Evolutionary conservation across 495 filamentous ascomycete genomes (phyloP).

Genomic region (Podospora comata): DNA sequence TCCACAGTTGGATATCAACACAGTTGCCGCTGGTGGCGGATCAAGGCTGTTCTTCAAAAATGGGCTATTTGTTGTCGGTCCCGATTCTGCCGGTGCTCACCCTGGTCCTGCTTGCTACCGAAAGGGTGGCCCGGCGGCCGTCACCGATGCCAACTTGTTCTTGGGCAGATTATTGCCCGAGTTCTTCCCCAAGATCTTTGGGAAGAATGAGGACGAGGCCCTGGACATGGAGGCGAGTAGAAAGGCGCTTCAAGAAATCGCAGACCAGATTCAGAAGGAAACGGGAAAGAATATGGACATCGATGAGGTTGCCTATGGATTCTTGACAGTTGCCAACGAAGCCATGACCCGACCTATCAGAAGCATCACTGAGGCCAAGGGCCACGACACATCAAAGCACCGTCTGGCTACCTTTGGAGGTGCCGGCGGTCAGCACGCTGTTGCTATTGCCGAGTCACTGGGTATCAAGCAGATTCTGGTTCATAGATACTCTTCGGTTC

Average conservation of each 20-base stretch:
- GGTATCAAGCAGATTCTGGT: constrained; percentile 85
- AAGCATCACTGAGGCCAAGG: constrained; percentile 88
- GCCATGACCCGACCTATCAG: constrained; percentile 93
- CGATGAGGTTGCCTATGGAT: constrained; percentile 88
- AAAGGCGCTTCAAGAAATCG: constrained; percentile 72
- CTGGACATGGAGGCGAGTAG: constrained; percentile 76
- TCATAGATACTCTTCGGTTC: constrained; percentile 88
- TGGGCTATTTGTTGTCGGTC: constrained; percentile 93
- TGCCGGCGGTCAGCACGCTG: constrained; percentile 92
- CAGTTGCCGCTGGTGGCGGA: constrained; percentile 90
- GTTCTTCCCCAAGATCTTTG: constrained; percentile 97
- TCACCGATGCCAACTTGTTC: constrained; percentile 92
- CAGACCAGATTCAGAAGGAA: constrained; percentile 71
- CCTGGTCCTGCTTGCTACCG: constrained; percentile 93
- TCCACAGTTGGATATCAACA: constrained; percentile 96
- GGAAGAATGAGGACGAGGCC: constrained; percentile 82
- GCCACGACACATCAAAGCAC: constrained; percentile 87
- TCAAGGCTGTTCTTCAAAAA: constrained; percentile 88
- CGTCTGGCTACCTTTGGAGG: constrained; percentile 90
- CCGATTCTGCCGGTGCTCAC: constrained; percentile 89
- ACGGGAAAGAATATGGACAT: constrained; percentile 67
- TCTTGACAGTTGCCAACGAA: constrained; percentile 92
- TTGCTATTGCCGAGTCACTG: constrained; percentile 87
- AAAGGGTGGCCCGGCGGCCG: constrained; percentile 87
- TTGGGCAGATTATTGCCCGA: constrained; percentile 84